Conservation (phyloP, 2,329 filamentous ascomycete genomes). For the Cercospora sesami region DNA sequence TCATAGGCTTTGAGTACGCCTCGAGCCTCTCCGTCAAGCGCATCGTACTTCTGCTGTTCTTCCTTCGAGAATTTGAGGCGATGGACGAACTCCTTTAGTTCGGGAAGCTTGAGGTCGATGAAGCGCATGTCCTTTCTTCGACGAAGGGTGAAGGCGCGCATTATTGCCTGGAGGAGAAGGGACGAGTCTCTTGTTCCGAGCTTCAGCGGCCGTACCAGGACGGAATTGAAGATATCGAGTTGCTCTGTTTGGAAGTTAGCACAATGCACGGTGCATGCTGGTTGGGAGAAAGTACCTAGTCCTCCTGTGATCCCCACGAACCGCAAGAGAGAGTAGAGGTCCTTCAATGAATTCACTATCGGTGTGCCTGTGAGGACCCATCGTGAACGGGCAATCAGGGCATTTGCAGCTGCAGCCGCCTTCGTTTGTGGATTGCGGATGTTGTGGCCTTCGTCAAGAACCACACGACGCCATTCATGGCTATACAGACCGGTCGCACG, state of each 20-base stretch:
- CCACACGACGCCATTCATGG: conserved; percentile 72
- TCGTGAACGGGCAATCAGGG: conserved; percentile 67
- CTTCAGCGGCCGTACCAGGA: conserved; percentile 68
- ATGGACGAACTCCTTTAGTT: conserved; percentile 75
- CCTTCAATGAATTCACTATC: conserved; percentile 68
- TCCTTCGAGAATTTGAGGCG: conserved; percentile 70
- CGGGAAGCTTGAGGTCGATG: conserved; percentile 75
- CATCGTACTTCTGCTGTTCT: conserved; percentile 75
- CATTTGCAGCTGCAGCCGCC: conserved; percentile 66
- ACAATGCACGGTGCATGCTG: not conserved
- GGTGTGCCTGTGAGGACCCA: conserved; percentile 74
- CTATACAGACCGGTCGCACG: conserved; percentile 59
- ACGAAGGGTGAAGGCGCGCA: conserved; percentile 77
- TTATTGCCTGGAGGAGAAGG: conserved; percentile 69
- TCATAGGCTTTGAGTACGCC: conserved; percentile 62
- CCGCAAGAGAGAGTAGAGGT: conserved; percentile 75
- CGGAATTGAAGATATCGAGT: conserved; percentile 69
- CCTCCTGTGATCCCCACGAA: conserved; percentile 77
- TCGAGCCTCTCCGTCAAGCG: conserved; percentile 72
- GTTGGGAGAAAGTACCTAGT: conserved; percentile 46
- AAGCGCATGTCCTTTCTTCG: conserved; percentile 87
- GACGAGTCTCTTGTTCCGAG: conserved; percentile 59
- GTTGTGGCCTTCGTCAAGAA: conserved; percentile 80
- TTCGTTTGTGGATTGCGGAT: conserved; percentile 78
- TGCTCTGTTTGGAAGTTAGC: conserved; percentile 49